Base-by-base conservation (phyloP, 805 yeast species). In the Lipomyces kockii region DNA sequence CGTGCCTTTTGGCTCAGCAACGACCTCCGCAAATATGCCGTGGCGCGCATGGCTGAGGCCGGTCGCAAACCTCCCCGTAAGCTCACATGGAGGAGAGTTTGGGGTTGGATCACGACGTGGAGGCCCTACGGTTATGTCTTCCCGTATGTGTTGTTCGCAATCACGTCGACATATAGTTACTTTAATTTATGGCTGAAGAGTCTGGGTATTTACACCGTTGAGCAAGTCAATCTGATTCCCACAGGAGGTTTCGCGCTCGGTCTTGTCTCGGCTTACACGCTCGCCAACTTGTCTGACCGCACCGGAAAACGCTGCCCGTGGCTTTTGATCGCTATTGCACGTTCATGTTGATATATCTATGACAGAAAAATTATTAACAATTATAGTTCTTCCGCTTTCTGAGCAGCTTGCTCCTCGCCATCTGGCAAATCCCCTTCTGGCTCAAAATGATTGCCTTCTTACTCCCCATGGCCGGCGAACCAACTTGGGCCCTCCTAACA, bases 111-210 rank as follows among this genome's bases (percentile, higher is more conserved):
- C n/a, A 60, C 43, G 29, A 27, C 68, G n/a, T 58, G 65, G 65
- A 37, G 68, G 7, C 65, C 63, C 14, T 65, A 65, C 32, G 63
- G 65, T 25, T 61, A 43, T 49, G 51, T 65, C 11, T 20, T 57
- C 25, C 68, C 58, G 39, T 22, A 57, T 22, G 64, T 61, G 2
- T 27, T 58, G 46, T 49, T 66, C 37, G 35, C 61, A 27, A 56
- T 66, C n/a, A 54, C 67, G 39, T 55, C 61, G 12, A 63, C 64
- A 22, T 60, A 56, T 14, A 58, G 25, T 11, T 77, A 74, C 61
- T 72, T 77, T 74, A 77, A 74, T 56, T 65, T 78, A 39, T 78
- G 79, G 78, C 71, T 78, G 53, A 72, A 78, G 67, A 65, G 67
- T n/a, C 70, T 71, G 17, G 72, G 65, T 14, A 68, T 66, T 17